Evolutionary conservation across 2,329 filamentous ascomycete genomes (phyloP).

Genomic region (Alternaria triticimaculans): DNA sequence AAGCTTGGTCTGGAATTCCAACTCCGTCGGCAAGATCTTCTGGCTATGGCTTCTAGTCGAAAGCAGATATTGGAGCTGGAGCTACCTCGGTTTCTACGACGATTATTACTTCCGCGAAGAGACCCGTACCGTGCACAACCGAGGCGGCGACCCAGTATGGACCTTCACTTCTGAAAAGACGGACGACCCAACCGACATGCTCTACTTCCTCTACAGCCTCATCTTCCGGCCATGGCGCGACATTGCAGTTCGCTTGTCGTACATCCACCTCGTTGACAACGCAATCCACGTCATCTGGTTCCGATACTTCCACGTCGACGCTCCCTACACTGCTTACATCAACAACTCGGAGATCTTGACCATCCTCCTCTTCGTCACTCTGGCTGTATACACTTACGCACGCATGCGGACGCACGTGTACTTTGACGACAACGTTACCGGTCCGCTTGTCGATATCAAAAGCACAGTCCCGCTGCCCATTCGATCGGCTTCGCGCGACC

Average conservation of each 20-base stretch:
- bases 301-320: neutral
- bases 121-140: neutral
- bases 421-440: neutral
- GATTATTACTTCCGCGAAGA: neutral
- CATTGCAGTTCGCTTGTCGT: neutral
- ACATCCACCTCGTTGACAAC: neutral
- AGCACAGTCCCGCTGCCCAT: neutral
- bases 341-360: slow-evolving; percentile 1
- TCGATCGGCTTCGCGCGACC: neutral
- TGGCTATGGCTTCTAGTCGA: neutral
- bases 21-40: neutral
- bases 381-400: neutral
- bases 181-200: neutral
- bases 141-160: neutral
- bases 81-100: neutral
- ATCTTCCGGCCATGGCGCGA: slow-evolving; percentile 1
- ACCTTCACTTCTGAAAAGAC: neutral
- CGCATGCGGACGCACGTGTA: slow-evolving; percentile 1
- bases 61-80: neutral
- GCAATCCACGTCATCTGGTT: neutral
- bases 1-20: neutral
- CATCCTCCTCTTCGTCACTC: neutral
- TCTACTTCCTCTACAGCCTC: neutral
- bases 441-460: neutral
- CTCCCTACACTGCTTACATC: neutral